Base-by-base conservation (phyloP, 768 basidiomycete genomes). In the Collybia mongolica region DNA sequence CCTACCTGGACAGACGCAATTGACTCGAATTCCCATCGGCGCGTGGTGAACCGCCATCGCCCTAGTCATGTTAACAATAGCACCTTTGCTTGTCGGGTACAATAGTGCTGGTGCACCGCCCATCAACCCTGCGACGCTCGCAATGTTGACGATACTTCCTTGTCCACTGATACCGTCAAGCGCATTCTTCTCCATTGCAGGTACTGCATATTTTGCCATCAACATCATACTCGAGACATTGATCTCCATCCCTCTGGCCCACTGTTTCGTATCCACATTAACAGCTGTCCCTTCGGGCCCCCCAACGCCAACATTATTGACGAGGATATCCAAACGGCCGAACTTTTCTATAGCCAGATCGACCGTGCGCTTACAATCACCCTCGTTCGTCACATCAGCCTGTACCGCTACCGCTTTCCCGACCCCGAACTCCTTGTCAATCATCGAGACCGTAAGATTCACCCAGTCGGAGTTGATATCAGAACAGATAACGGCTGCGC, bases 31-130 rank as follows among this genome's bases (percentile, higher is more conserved):
- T 1, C 70, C 72, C 18, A 64, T 62, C 2, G 67, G 61, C 0
- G 68, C 73, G 54, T 74, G 74, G 47, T 75, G 73, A 1, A 64
- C 66, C 0, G 72, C 74, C 74, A 75, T 75, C 1, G 74, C 72
- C 39, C 72, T 60, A 1, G 74, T 75, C 68, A 75, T 72, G 36
- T 75, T 73, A 29, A 75, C 57, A 9, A 74, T 56, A 0, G 74
- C 74, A 3, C 73, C 73, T 55, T 74, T 75, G 48, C 70, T 72
- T 19, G 71, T 72, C 0, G 72, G 72, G 39, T 75, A 75, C 11
- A 75, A 58, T 26, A 74, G 54, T 57, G 70, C 66, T 4, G 72
- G 69, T 1, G 66, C 65, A 7, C 74, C 74, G 0, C 74, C 74
- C 6, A 66, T 47, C 54, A 73, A 51, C 2, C 72, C 70, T 8